Conservation (phyloP, 352 stramenopile species). For the Pythium periplocum region DNA sequence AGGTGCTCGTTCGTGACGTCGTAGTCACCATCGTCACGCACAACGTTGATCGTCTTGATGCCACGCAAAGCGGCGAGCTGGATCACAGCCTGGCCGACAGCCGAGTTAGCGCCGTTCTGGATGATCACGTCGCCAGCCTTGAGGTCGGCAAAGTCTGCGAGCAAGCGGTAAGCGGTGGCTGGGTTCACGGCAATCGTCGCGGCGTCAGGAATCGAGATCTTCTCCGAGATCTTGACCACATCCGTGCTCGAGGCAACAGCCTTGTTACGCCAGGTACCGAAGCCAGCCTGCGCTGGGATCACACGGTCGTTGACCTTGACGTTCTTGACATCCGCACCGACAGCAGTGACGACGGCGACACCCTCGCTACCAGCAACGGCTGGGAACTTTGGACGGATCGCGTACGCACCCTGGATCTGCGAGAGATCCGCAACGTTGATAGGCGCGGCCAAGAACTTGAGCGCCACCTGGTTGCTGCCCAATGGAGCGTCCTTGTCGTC, state of each 20-base stretch:
- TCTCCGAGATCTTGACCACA: conserved; percentile 70
- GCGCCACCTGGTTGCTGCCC: conserved; percentile 56
- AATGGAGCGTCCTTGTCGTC: conserved; percentile 57
- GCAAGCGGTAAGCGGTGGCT: conserved; percentile 79
- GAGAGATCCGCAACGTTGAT: conserved; percentile 88
- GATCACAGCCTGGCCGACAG: conserved; percentile 84
- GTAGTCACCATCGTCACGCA: conserved; percentile 81
- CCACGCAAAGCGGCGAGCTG: conserved; percentile 82
- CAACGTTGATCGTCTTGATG: conserved; percentile 89
- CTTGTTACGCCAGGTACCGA: conserved; percentile 77
- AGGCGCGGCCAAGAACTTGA: conserved; percentile 86
- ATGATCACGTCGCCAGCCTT: conserved; percentile 82
- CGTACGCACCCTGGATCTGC: conserved; percentile 85
- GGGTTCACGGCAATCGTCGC: conserved; percentile 81
- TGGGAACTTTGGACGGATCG: conserved; percentile 68
- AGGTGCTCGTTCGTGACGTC: conserved; percentile 68
- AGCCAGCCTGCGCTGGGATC: conserved; percentile 59
- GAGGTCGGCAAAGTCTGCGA: conserved; percentile 80
- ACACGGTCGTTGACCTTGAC: conserved; percentile 87
- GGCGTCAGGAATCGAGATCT: conserved; percentile 84
- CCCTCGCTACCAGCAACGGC: conserved; percentile 84
- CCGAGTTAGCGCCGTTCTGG: conserved; percentile 87
- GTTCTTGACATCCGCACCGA: conserved; percentile 73
- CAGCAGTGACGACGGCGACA: conserved; percentile 78
- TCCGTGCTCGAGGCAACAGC: conserved; percentile 56